A percentile compares a stretch with the other conserved stretches of the same genome.
These are phyloP conservation scores for Penicillium sclerotigenum DNA, from an alignment of 2,329 filamentous ascomycete genomes.

Conservation along the genomic window DNA sequence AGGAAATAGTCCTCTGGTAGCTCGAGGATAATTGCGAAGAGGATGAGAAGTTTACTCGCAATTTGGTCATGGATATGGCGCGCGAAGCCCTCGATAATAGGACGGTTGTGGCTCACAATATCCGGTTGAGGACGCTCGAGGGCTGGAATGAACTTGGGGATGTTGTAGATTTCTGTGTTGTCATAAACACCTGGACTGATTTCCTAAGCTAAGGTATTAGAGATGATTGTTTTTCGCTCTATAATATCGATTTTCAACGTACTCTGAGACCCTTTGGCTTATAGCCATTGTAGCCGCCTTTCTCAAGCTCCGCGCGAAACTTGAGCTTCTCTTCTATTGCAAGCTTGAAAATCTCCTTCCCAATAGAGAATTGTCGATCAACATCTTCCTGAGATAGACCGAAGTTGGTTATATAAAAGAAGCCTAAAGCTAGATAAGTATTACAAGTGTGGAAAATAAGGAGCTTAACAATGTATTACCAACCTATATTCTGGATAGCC, in stretches of 20 bases:
- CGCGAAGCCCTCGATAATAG: constrained; percentile 10
- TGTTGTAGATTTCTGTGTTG: constrained; percentile 58
- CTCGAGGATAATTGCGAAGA: constrained; percentile 52
- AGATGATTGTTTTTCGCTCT: no score
- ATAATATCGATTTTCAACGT: background rate
- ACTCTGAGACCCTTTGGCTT: constrained; percentile 40
- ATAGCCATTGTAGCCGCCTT: constrained; percentile 56
- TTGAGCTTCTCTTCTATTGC: constrained; percentile 56
- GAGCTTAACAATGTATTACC: constrained; percentile 12
- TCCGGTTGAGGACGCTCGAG: constrained; percentile 11
- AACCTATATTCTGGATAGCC: constrained; percentile 45
- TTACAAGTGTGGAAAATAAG: background rate
- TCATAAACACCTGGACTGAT: constrained; percentile 39
- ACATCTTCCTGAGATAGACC: constrained; percentile 57
- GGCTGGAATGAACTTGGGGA: constrained; percentile 49
- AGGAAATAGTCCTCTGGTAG: constrained; percentile 57
- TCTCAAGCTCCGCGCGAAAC: constrained; percentile 49
- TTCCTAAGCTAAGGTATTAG: constrained; percentile 18
- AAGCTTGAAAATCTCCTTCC: constrained; percentile 54
- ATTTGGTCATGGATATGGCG: constrained; percentile 18
- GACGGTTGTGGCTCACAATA: constrained; percentile 4
- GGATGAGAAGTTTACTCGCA: constrained; percentile 10
- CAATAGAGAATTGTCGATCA: constrained; percentile 58
- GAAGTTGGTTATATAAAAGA: constrained; percentile 62
- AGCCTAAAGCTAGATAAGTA: constrained; percentile 37